A percentile compares a stretch with the other conserved stretches of the same genome.
Evolutionary conservation across 139 green algal genomes (phyloP).

Genomic region (Parachlorella kessleri): DNA sequence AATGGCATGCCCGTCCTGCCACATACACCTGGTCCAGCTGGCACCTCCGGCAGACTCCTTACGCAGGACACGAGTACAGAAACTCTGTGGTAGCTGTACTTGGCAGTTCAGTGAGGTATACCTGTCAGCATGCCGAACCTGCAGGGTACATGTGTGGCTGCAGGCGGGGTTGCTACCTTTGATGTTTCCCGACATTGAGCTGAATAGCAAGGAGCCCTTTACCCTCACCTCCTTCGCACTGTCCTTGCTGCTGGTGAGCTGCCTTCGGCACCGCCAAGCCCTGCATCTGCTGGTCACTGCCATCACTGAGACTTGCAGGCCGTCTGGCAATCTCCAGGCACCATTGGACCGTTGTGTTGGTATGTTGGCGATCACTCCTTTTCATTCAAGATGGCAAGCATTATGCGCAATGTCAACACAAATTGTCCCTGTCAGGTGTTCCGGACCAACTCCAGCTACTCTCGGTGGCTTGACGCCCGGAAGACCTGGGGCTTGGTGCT

Average conservation of each 20-base stretch:
- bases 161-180: background rate
- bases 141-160: background rate
- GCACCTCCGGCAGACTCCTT: background rate
- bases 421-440: background rate
- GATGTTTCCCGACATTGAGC: background rate
- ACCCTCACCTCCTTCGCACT: constrained; percentile 21
- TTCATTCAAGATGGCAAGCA: background rate
- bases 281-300: no score
- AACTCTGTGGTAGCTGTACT: background rate
- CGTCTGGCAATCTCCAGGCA: background rate
- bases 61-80: background rate
- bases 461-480: constrained; percentile 48
- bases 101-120: no score
- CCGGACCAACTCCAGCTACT: constrained; percentile 53
- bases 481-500: constrained; percentile 41
- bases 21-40: no score
- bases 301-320: background rate
- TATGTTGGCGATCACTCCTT: background rate
- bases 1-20: no score
- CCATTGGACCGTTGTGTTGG: background rate
- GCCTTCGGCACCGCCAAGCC: no score
- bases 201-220: constrained; percentile 16
- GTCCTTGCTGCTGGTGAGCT: constrained; percentile 19
- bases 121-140: no score
- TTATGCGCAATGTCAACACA: background rate